Evolutionary conservation across 208 protist species (phyloP), one percentile per base, ranked within the genome.

Genomic region (Crithidia thermophila): DNA sequence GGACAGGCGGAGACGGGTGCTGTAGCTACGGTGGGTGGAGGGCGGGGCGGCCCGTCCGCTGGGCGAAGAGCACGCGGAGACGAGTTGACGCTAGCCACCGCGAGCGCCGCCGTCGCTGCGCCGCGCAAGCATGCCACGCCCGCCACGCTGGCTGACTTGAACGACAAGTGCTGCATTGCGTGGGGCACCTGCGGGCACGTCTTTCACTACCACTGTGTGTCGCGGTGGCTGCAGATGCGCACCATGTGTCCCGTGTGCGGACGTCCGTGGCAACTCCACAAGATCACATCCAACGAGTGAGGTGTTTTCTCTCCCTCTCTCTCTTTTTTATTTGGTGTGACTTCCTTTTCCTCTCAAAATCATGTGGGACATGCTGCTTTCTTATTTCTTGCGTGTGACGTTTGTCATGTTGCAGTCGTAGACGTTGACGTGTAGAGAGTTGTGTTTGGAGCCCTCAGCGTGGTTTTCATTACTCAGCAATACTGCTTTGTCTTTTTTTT

Each of bases 121-220:
- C 45, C 25, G 18, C 11, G 40, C 3, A 39, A 10, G 23, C 37
- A 45, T 28, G 3, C 51, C 18, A 58, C 64, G 16, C 59, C 45
- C 7, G 51, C 66, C 23, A 61, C 40, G 11, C 37, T 67, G 43
- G 65, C 42, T 0, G 65, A 73, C 30, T 21, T 73, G 5, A 58
- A 61, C 5, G 59, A 63, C 5, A 60, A 58, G 64, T 84, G 79
- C 45, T 55, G 59, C 25, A 93, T 98, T 13, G 96, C 95, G 11
- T 99, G 98, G 97, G 85, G 88, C 21, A 58, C 43, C 50, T 94
- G 88, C 39, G 77, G 79, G 3, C 88, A 94, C 57, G 65, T 85
- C 3, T 94, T 90, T 60, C 88, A 94, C 74, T 75, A 77, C 18
- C 88, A 91, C 68, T 94, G 88, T 59, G 68, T 94, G 23, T 51